Conservation (phyloP, 768 basidiomycete genomes). For the Neoboletus brunneissimus region DNA sequence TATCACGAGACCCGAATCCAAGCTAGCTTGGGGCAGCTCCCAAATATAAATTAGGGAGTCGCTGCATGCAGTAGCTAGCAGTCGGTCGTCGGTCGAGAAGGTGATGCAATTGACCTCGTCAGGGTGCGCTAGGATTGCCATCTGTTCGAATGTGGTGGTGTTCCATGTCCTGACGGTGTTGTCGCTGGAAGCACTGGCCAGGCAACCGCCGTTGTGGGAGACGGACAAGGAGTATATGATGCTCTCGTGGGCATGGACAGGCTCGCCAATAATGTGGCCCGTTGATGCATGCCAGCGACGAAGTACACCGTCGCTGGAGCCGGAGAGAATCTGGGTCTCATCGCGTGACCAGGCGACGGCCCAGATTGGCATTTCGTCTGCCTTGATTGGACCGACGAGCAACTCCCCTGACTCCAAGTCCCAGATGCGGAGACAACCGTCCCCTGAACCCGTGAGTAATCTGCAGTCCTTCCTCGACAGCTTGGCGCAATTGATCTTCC, state of each 20-base stretch:
- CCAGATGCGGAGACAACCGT: conserved; percentile 30
- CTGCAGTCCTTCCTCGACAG: conserved; percentile 23
- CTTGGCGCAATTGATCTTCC: conserved; percentile 29
- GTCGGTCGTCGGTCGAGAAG: conserved; percentile 31
- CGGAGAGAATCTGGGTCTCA: conserved; percentile 27
- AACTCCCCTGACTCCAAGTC: conserved; percentile 26
- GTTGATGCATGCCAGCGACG: conserved; percentile 26
- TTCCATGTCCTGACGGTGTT: conserved; percentile 32
- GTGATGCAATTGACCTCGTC: conserved; percentile 29
- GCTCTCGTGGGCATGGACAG: conserved; percentile 22
- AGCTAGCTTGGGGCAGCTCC: conserved; percentile 29
- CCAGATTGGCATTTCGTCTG: conserved; percentile 25
- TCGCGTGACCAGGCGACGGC: conserved; percentile 32
- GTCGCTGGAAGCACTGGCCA: conserved; percentile 32
- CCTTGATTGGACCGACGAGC: conserved; percentile 26
- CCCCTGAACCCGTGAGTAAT: conserved; percentile 30
- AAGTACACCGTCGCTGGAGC: conserved; percentile 21
- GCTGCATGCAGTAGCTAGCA: conserved; percentile 32
- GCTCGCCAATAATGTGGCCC: conserved; percentile 21
- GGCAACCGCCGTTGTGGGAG: conserved; percentile 26
- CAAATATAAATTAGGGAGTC: conserved; percentile 31
- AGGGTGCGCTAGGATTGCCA: conserved; percentile 22
- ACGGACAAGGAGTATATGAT: conserved; percentile 29
- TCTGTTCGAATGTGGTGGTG: conserved; percentile 22
- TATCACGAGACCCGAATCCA: conserved; percentile 30